Evolutionary conservation across 345 rosid species (phyloP).

Genomic region (Geranium rotundifolium): DNA sequence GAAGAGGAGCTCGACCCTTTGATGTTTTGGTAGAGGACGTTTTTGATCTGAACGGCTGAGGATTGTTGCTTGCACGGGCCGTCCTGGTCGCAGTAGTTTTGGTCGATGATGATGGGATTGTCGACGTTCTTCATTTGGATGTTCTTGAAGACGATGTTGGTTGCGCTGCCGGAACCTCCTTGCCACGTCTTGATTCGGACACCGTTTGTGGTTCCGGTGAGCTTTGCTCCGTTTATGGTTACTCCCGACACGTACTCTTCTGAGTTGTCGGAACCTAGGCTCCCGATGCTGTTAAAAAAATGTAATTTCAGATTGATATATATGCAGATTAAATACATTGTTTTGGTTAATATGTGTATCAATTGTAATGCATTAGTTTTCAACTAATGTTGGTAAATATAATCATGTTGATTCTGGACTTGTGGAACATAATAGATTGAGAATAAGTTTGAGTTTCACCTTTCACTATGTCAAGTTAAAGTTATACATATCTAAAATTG

Average conservation of each 20-base stretch:
- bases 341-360: too few relatives aligned
- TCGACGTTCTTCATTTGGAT: conserved; percentile 56
- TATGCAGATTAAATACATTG: too few relatives aligned
- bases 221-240: conserved; percentile 48
- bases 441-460: too few relatives aligned
- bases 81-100: conserved; percentile 65
- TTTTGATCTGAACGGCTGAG: conserved; percentile 56
- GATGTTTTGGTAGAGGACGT: conserved; percentile 63
- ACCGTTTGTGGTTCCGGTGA: conserved; percentile 64
- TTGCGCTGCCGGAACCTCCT: conserved; percentile 93
- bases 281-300: conserved; percentile 45
- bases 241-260: conserved; percentile 58
- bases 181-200: conserved; percentile 89
- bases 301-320: too few relatives aligned
- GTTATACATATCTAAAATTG: too few relatives aligned
- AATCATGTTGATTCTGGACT: too few relatives aligned
- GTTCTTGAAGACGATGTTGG: conserved; percentile 57
- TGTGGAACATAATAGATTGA: too few relatives aligned
- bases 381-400: too few relatives aligned
- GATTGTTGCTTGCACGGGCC: conserved; percentile 55
- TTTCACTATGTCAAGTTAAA: too few relatives aligned
- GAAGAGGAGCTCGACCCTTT: conserved; percentile 63
- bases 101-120: conserved; percentile 82
- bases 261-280: conserved; percentile 49
- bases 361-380: too few relatives aligned